Percentiles rank a stretch among this genome's conserved stretches.
phyloP scores from a whole-genome alignment of 1,284 basidiomycete genomes.

The Vanrija sp. region DNA sequence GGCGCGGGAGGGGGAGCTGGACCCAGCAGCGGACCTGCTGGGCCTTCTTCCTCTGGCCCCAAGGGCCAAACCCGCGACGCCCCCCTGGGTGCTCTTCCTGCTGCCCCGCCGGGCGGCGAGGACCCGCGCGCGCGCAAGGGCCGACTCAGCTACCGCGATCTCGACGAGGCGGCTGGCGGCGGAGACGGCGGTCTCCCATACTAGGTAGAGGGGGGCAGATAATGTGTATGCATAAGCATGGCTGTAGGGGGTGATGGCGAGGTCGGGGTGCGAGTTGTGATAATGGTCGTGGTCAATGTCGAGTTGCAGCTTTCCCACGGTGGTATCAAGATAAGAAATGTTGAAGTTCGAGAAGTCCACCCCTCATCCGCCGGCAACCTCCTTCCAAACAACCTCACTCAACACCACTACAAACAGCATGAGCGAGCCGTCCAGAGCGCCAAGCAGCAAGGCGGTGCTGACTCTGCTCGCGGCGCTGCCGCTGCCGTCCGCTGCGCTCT shows the following conservation, averaged over 20 bases:
- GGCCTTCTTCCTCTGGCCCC: background rate
- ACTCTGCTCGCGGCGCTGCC: conserved; percentile 30
- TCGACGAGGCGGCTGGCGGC: conserved; percentile 40
- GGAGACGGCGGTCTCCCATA: conserved; percentile 45
- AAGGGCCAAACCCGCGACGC: conserved; percentile 12
- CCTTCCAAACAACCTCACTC: background rate
- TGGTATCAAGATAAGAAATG: background rate
- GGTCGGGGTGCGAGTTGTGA: too few relatives aligned
- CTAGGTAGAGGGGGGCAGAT: conserved; percentile 16
- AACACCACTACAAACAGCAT: background rate
- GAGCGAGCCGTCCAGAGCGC: too few relatives aligned
- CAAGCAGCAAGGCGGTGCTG: conserved; percentile 7
- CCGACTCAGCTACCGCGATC: conserved; percentile 44
- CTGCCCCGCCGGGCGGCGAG: conserved; percentile 36
- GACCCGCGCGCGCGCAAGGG: conserved; percentile 46
- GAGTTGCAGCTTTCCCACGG: background rate
- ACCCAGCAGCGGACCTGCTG: background rate
- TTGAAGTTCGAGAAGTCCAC: background rate
- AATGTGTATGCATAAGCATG: background rate
- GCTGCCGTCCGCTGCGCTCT: conserved; percentile 26
- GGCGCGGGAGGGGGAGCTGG: background rate
- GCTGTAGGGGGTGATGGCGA: background rate
- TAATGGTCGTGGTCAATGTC: too few relatives aligned
- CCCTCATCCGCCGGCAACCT: background rate
- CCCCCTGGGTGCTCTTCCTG: conserved; percentile 14